phyloP scores from a whole-genome alignment of 768 basidiomycete species.

The Naganishia vishniacii region DNA sequence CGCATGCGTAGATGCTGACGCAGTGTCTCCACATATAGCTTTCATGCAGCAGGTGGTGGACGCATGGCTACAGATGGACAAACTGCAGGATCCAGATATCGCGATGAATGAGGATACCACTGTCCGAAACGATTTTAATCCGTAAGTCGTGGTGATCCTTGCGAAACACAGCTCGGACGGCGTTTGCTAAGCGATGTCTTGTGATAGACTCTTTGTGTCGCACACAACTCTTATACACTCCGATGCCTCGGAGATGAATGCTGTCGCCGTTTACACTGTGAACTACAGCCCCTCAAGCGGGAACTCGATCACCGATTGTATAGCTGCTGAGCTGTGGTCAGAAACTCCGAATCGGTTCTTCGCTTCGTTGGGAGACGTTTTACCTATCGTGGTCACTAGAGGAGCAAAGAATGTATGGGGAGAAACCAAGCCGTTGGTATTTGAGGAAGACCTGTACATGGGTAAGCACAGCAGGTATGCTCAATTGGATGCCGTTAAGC shows the following conservation, averaged over 20 bases:
- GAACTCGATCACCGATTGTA: not conserved
- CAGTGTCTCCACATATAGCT: not conserved
- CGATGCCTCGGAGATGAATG: not conserved
- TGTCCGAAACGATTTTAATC: not conserved
- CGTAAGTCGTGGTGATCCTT: too few species aligned
- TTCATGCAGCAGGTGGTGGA: conserved; percentile 10
- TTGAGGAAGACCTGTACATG: conserved; percentile 16
- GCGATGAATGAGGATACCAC: not conserved
- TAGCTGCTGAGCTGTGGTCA: conserved; percentile 1
- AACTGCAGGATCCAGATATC: too few species aligned
- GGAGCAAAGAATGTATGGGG: conserved; percentile 16
- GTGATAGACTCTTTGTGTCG: not conserved
- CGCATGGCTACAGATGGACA: not conserved
- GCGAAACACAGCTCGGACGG: too few species aligned
- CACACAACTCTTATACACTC: conserved; percentile 3
- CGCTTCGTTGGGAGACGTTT: conserved; percentile 1
- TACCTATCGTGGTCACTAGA: conserved; percentile 5
- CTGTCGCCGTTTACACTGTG: not conserved
- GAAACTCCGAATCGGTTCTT: conserved; percentile 18
- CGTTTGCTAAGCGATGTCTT: not conserved
- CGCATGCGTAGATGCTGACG: too few species aligned
- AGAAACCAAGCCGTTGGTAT: not conserved
- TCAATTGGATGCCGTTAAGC: too few species aligned
- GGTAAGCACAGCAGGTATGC: not conserved
- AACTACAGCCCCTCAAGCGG: conserved; percentile 8